These are phyloP conservation scores for Aspergillus pseudoglaucus DNA, from an alignment of 2,329 filamentous ascomycete species.

Conservation along the genomic window DNA sequence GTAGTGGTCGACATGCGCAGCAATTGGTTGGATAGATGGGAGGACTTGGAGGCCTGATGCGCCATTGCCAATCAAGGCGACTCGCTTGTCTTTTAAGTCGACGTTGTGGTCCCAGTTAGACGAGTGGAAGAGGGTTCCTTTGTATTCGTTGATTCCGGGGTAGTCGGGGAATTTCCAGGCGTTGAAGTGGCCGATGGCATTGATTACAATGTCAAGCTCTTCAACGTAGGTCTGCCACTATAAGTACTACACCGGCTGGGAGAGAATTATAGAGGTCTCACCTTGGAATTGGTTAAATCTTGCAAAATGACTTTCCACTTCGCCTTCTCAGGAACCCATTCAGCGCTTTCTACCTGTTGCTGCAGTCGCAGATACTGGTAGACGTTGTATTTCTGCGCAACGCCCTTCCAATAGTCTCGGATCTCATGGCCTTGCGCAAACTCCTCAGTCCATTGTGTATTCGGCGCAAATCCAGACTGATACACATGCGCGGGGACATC, in stretches of 20 bases:
- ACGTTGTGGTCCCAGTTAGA: conserved; percentile 53
- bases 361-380: conserved; percentile 53
- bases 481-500: conserved; percentile 67
- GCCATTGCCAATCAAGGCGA: conserved; percentile 59
- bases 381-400: conserved; percentile 59
- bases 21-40: conserved; percentile 34
- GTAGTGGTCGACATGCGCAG: conserved; percentile 55
- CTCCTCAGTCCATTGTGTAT: conserved; percentile 62
- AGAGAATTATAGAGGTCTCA: conserved; percentile 2
- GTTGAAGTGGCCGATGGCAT: conserved; percentile 61
- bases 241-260: conserved; percentile 9
- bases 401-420: conserved; percentile 56
- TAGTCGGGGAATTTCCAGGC: conserved; percentile 58
- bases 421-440: conserved; percentile 65
- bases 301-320: conserved; percentile 51
- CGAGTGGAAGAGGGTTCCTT: conserved; percentile 53
- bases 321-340: conserved; percentile 48
- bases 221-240: conserved; percentile 36
- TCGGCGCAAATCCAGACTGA: conserved; percentile 61
- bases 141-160: conserved; percentile 50
- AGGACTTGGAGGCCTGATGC: conserved; percentile 53
- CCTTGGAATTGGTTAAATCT: conserved; percentile 24
- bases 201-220: conserved; percentile 55
- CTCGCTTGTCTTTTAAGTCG: conserved; percentile 43
- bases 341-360: conserved; percentile 49